Evolutionary conservation across 1,284 basidiomycete genomes (phyloP).

Genomic region (Ustilago curta): DNA sequence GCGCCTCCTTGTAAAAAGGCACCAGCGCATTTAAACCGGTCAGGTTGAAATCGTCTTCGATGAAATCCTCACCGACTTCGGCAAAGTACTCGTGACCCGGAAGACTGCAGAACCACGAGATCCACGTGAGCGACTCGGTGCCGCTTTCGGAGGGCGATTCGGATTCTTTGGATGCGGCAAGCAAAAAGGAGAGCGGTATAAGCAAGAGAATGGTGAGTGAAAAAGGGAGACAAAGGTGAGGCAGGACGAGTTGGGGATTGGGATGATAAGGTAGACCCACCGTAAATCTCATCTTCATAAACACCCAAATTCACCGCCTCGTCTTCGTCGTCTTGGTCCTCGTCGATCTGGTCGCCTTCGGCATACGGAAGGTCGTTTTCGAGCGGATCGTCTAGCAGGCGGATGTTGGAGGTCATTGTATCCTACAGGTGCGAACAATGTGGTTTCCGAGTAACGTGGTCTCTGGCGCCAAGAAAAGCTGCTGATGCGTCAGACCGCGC

Average conservation of each 20-base stretch:
- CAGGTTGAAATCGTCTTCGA: conserved; percentile 99
- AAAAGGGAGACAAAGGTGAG: too few relatives aligned
- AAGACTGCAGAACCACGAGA: conserved; percentile 97
- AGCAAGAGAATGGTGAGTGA: not conserved
- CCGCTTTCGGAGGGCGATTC: conserved; percentile 65
- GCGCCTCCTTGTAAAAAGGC: conserved; percentile 98
- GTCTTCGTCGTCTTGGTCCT: conserved; percentile 57
- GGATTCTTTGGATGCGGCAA: conserved; percentile 22
- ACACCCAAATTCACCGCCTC: conserved; percentile 43
- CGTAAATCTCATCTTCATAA: conserved; percentile 53
- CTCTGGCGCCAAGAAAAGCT: not conserved
- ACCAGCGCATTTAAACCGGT: conserved; percentile 95
- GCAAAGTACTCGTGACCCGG: conserved; percentile 98
- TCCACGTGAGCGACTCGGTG: conserved; percentile 81
- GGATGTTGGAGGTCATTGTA: conserved; percentile 18
- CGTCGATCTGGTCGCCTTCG: conserved; percentile 43
- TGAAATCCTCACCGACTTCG: conserved; percentile 92
- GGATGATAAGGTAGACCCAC: conserved; percentile 11
- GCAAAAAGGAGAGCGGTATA: not conserved
- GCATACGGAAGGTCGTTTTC: conserved; percentile 28
- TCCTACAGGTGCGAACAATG: not conserved
- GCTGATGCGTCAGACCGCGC: not conserved
- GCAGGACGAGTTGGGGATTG: too few relatives aligned
- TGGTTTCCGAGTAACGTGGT: not conserved
- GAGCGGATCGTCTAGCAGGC: conserved; percentile 21